phyloP scores from a whole-genome alignment of 768 basidiomycete species.

The Leccinum subgranulosum region DNA sequence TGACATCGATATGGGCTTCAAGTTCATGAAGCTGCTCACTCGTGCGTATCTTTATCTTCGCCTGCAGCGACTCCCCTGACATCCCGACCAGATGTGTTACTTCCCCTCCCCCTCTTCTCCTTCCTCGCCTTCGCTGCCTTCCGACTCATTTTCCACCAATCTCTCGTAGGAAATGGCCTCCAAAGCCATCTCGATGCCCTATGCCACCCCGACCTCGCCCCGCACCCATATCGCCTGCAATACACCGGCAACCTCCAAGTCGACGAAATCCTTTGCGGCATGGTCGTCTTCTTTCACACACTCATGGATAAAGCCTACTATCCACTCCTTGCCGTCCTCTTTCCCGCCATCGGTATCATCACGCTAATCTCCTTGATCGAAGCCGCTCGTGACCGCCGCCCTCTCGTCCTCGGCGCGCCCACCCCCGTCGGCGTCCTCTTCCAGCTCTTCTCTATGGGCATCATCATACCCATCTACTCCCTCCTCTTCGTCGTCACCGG shows the following conservation, averaged over 20 bases:
- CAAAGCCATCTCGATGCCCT: constrained; percentile 21
- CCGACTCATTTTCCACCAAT: constrained; percentile 11
- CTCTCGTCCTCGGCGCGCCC: constrained; percentile 39
- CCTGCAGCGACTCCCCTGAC: background rate
- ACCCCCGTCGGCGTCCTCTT: constrained; percentile 39
- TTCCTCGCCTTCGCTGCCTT: constrained; percentile 8
- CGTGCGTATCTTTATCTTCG: background rate
- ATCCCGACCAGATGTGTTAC: constrained; percentile 5
- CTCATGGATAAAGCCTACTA: constrained; percentile 13
- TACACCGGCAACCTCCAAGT: constrained; percentile 39
- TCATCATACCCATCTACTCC: constrained; percentile 47
- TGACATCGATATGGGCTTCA: background rate
- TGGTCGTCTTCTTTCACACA: constrained; percentile 48
- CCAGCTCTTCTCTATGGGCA: constrained; percentile 42
- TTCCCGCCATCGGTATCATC: constrained; percentile 9
- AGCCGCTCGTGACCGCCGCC: constrained; percentile 37
- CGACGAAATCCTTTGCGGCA: constrained; percentile 39
- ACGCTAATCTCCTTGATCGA: constrained; percentile 43
- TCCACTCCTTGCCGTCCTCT: constrained; percentile 15
- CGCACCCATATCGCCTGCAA: constrained; percentile 33
- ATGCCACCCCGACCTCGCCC: constrained; percentile 28
- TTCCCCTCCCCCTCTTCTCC: constrained; percentile 20
- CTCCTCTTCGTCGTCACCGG: constrained; percentile 39
- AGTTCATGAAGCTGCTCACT: background rate
- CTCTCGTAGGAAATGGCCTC: constrained; percentile 11